Base-by-base conservation (phyloP, 345 rosid species). In the Eucalyptus pauciflora region DNA sequence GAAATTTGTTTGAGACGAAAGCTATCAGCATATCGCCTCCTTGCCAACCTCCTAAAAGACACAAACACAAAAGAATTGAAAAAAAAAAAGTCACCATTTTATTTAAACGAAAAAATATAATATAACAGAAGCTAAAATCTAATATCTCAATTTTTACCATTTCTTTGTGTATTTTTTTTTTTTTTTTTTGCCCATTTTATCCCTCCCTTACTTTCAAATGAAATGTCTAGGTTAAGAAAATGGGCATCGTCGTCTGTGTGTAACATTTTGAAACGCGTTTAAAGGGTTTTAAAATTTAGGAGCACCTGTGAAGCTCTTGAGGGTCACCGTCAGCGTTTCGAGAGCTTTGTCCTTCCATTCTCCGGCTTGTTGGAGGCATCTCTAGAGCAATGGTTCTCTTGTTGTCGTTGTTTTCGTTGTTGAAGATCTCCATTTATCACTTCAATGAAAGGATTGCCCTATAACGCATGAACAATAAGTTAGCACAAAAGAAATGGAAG, bases 341-440 rank as follows among this genome's bases (percentile, higher is more conserved):
- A 85, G 87, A 48, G 87, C 51, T 25, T 85, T 22, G 87, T 85
- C 87, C 90, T 92, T 93, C 92, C 94, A 88, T 88, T 87, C 87
- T 37, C 83, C 37, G 83, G 83, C 46, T 71, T 76, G 46, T 76
- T 18, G 83, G 83, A 37, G 27, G 48, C 83, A 76, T 76, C 48
- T 11, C 83, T 5, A 20, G 48, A 22, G 27, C 48, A 37, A 37
- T 76, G 46, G 8, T 76, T 10, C 27, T 37, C 83, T 71, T 37
- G 83, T 41, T 64, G 76, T 31, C 37, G 2, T 14, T 12, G 69
- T 27, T 10, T 24, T 71, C 43, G 48, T 37, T 37, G 83, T 71
- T 37, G 46, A 76, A 37, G 48, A 27, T 76, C 46, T 37, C 46
- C 83, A 76, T 76, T 76, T 9, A 11, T 41, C 83, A 76, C 48